Conservation (phyloP, 2,329 filamentous ascomycete species). For the Podosphaera fusca region DNA sequence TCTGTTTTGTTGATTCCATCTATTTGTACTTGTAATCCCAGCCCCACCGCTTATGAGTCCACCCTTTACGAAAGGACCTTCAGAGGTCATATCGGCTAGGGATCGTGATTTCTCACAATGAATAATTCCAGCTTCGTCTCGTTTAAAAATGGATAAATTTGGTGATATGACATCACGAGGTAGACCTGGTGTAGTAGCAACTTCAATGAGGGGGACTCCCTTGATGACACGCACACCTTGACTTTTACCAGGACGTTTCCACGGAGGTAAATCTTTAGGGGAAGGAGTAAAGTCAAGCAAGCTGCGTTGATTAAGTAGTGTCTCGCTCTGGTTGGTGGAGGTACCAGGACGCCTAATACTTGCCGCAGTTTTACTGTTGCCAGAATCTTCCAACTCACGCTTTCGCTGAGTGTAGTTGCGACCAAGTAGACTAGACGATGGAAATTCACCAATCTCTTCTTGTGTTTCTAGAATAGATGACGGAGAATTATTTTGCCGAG, state of each 20-base stretch:
- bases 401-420: conserved; percentile 25
- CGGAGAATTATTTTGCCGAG: conserved; percentile 10
- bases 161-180: not conserved
- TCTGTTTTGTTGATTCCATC: too few species aligned
- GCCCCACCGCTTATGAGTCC: not conserved
- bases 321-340: conserved; percentile 2
- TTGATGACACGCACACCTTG: conserved; percentile 21
- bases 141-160: not conserved
- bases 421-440: conserved; percentile 23
- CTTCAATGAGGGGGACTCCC: conserved; percentile 24
- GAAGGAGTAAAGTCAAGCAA: conserved; percentile 44
- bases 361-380: not conserved
- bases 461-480: conserved; percentile 7
- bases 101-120: too few species aligned
- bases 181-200: conserved; percentile 16
- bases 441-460: conserved; percentile 18
- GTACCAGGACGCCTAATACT: conserved; percentile 6
- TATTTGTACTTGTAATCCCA: not conserved
- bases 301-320: conserved; percentile 22
- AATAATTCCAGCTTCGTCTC: not conserved
- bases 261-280: conserved; percentile 40
- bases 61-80: conserved; percentile 1
- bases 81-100: not conserved
- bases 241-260: conserved; percentile 28
- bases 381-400: conserved; percentile 9